These are phyloP conservation scores for Eutypa lata DNA, from an alignment of 2,329 filamentous ascomycete genomes.

Conservation along the genomic window DNA sequence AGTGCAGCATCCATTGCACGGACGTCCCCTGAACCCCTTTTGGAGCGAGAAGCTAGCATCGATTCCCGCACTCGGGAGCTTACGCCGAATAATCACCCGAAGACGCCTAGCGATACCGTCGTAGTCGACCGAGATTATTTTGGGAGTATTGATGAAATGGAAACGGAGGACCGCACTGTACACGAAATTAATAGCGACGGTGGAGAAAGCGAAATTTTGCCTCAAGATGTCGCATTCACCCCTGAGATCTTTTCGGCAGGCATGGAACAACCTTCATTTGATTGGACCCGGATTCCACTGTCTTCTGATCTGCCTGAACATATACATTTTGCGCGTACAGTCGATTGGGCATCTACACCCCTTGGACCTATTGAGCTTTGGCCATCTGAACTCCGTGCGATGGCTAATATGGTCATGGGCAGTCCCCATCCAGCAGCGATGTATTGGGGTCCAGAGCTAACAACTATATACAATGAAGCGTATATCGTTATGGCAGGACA, in stretches of 20 bases:
- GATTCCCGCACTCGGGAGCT: conserved; percentile 34
- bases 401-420: conserved; percentile 81
- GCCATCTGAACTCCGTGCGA: conserved; percentile 67
- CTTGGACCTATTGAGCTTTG: conserved; percentile 75
- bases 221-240: conserved; percentile 15
- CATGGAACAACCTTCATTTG: conserved; percentile 58
- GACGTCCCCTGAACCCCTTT: conserved; percentile 34
- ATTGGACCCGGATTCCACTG: conserved; percentile 74
- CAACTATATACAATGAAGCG: conserved; percentile 70
- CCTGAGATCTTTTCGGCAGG: conserved; percentile 16
- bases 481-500: conserved; percentile 69
- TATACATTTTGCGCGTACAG: conserved; percentile 67
- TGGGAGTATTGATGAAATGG: conserved; percentile 18
- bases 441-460: conserved; percentile 73
- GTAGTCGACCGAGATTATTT: conserved; percentile 30
- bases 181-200: conserved; percentile 17
- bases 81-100: conserved; percentile 31
- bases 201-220: conserved; percentile 16
- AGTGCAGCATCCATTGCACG: conserved; percentile 36
- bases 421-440: conserved; percentile 72
- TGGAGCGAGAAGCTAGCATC: conserved; percentile 33
- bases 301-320: conserved; percentile 64
- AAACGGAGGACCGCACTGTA: conserved; percentile 14
- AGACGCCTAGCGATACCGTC: conserved; percentile 31
- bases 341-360: conserved; percentile 71